These are phyloP conservation scores for Dactylellina parvicollis DNA, from an alignment of 2,329 filamentous ascomycete genomes.

Conservation along the genomic window DNA sequence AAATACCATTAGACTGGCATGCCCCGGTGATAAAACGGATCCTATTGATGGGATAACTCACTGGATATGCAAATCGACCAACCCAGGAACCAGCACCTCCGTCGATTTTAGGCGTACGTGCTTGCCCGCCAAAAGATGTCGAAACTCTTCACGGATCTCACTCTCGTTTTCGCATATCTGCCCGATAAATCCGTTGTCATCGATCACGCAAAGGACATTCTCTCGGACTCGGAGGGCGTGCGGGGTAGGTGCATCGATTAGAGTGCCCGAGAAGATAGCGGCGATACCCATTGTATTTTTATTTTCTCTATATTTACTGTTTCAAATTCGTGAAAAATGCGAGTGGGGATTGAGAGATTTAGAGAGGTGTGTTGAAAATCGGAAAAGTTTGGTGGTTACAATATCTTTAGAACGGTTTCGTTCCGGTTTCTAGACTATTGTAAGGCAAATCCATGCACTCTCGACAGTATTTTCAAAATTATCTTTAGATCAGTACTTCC, in stretches of 20 bases:
- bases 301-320: not conserved
- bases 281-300: constrained; percentile 15
- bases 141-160: constrained; percentile 26
- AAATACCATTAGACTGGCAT: not conserved
- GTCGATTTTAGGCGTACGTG: constrained; percentile 18
- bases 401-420: too few species aligned
- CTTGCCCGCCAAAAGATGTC: constrained; percentile 2
- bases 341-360: not conserved
- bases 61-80: constrained; percentile 58
- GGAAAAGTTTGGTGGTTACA: too few species aligned
- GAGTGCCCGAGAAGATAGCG: constrained; percentile 49
- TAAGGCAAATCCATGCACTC: too few species aligned
- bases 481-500: too few species aligned
- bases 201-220: constrained; percentile 51
- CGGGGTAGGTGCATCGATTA: constrained; percentile 56
- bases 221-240: constrained; percentile 52
- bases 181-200: constrained; percentile 16
- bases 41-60: constrained; percentile 29
- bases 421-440: too few species aligned
- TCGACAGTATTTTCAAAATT: too few species aligned
- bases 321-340: not conserved
- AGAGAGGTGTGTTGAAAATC: too few species aligned
- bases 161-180: constrained; percentile 15
- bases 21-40: not conserved
- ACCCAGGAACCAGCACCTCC: constrained; percentile 54